Evolutionary conservation across 768 basidiomycete genomes (phyloP).

Genomic region (Coprinopsis cinerea): DNA sequence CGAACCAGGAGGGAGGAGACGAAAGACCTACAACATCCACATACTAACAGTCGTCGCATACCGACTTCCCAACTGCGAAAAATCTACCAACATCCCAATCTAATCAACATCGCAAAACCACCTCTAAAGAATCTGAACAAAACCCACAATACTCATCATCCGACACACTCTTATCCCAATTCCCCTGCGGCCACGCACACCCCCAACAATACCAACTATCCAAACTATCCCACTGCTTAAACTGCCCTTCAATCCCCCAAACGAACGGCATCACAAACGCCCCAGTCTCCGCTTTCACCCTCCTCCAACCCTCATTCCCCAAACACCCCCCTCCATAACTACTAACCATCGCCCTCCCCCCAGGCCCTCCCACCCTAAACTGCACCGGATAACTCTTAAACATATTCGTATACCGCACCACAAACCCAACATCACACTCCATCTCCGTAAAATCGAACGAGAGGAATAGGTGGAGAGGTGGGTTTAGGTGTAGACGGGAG

Average conservation of each 20-base stretch:
- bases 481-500: too few species aligned
- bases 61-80: conserved; percentile 34
- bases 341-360: conserved; percentile 52
- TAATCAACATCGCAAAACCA: background rate
- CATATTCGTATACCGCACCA: conserved; percentile 38
- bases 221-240: conserved; percentile 39
- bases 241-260: conserved; percentile 44
- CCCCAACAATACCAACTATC: conserved; percentile 57
- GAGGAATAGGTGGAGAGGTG: conserved; percentile 51
- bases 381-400: conserved; percentile 50
- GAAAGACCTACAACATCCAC: conserved; percentile 39
- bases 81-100: conserved; percentile 24
- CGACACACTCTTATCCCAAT: conserved; percentile 35
- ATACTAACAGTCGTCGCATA: conserved; percentile 42
- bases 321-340: conserved; percentile 60
- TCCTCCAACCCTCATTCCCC: conserved; percentile 43
- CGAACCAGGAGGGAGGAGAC: background rate
- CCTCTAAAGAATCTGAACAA: background rate
- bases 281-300: conserved; percentile 40
- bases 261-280: conserved; percentile 52
- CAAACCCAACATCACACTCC: conserved; percentile 36
- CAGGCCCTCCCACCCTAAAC: conserved; percentile 44
- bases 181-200: conserved; percentile 54
- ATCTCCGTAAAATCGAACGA: conserved; percentile 53
- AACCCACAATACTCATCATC: conserved; percentile 45